Conservation (phyloP, 768 basidiomycete species). For the Tephrocybe sp. region DNA sequence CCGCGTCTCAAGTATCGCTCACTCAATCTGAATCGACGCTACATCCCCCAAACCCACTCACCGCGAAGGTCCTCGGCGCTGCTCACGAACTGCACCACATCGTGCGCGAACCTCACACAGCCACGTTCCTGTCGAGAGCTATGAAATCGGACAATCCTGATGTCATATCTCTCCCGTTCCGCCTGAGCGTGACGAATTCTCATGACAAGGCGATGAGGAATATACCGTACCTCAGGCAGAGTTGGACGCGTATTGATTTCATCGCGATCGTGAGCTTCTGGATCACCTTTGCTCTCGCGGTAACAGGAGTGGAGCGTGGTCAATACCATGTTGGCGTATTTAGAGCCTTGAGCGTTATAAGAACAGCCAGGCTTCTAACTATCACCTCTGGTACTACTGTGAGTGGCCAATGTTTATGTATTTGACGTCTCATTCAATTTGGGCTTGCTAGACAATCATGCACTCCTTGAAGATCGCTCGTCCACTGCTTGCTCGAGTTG, state of each 20-base stretch:
- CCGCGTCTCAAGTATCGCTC: conserved; percentile 22
- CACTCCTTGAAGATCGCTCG: conserved; percentile 87
- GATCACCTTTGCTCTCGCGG: conserved; percentile 74
- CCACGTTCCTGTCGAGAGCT: conserved; percentile 48
- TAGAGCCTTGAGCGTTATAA: conserved; percentile 81
- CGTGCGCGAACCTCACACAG: conserved; percentile 42
- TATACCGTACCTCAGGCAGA: conserved; percentile 87
- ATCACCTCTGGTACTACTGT: conserved; percentile 92
- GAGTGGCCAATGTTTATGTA: conserved; percentile 23
- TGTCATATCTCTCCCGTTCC: conserved; percentile 57
- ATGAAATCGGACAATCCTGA: conserved; percentile 45
- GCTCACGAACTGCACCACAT: conserved; percentile 34
- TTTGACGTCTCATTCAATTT: neutral
- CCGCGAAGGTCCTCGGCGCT: conserved; percentile 29
- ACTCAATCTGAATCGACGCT: conserved; percentile 23
- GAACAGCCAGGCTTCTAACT: conserved; percentile 78
- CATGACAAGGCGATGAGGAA: conserved; percentile 60
- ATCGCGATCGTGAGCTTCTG: conserved; percentile 86
- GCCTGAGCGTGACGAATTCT: conserved; percentile 52
- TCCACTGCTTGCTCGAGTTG: conserved; percentile 85
- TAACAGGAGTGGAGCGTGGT: conserved; percentile 65
- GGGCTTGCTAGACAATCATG: conserved; percentile 63
- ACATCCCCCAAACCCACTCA: conserved; percentile 22
- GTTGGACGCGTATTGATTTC: conserved; percentile 89
- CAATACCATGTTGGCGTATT: conserved; percentile 80